Evolutionary conservation across 805 yeast genomes (phyloP), one percentile per base, ranked within the genome.

Genomic region (Candida nanaspora): DNA sequence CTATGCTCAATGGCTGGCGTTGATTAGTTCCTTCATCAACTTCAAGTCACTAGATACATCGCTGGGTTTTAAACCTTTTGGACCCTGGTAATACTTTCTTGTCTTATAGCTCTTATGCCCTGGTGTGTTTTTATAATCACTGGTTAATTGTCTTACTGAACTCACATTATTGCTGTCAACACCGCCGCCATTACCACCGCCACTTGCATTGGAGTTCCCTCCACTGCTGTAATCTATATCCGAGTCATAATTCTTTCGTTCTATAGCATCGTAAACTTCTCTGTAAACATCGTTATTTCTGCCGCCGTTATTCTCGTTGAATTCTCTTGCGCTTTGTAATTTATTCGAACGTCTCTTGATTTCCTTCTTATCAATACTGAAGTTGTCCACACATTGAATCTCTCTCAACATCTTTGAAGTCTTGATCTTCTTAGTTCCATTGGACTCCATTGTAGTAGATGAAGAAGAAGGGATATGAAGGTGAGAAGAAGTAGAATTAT

Each of bases 351-450:
- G 21, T 14, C 33, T 30, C 10, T 39, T 29, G 22, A 33, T 42
- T 13, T 26, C 40, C 9, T 28, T 10, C 23, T 37, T 13, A 35
- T 40, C 48, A 7, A 45, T 38, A 22, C 27, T 39, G 37, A 44
- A 36, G 26, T 43, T 26, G 18, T 26, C 48, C 27, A 37, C 48
- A 31, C 39, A 39, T 30, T 42, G 41, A 30, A 45, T 29, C 30
- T 40, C 46, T 38, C 35, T 42, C 13, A 45, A 28, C 13, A 45
- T 19, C 35, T 46, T 26, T 25, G 38, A 41, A 15, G 37, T 31
- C 28, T 28, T 41, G 4, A 21, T 14, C 15, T 38, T 40, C 16
- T 41, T 36, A 14, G 34, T 39, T 26, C 46, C 48, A 21, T 42
- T 43, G 9, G 41, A 27, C 26, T 42, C 43, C 18, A 15, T 29